A percentile compares a stretch with the other conserved stretches of the same genome.
phyloP scores from a whole-genome alignment of 1,139 yeast species.

The Nakaseomyces kungkrabaensis region DNA sequence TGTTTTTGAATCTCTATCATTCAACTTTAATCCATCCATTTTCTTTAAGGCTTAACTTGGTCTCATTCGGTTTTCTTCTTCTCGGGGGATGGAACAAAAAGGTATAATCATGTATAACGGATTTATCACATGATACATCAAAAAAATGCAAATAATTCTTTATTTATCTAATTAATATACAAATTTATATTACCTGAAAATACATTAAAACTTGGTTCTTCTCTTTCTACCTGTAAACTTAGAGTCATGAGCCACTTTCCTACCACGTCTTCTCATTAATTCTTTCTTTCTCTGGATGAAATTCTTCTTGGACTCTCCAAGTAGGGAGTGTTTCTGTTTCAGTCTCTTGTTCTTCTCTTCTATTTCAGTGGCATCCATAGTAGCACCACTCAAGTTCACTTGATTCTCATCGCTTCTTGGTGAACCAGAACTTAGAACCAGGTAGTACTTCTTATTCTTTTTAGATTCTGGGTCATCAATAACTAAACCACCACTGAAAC shows the following conservation, averaged over 20 bases:
- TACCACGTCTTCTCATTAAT: slow-evolving; percentile 84
- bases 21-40: too few species aligned
- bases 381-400: slow-evolving; percentile 63
- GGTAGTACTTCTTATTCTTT: slow-evolving; percentile 80
- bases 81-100: too few species aligned
- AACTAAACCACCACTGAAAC: slow-evolving; percentile 92
- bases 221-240: slow-evolving; percentile 92
- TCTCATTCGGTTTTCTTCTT: too few species aligned
- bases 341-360: slow-evolving; percentile 36
- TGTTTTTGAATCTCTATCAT: too few species aligned
- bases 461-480: slow-evolving; percentile 90
- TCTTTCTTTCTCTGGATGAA: slow-evolving; percentile 88
- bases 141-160: too few species aligned
- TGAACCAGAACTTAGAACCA: slow-evolving; percentile 83
- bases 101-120: too few species aligned
- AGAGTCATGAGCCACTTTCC: slow-evolving; percentile 78
- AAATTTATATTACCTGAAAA: not conserved
- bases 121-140: not conserved
- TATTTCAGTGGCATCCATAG: slow-evolving; percentile 55
- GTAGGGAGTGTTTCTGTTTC: not conserved
- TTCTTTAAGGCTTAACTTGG: too few species aligned
- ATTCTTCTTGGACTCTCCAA: slow-evolving; percentile 59
- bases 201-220: slow-evolving; percentile 58
- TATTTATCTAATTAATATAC: too few species aligned
- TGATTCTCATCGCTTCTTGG: slow-evolving; percentile 31